Conservation (phyloP, 805 yeast genomes). For the Geotrichum ghanense region DNA sequence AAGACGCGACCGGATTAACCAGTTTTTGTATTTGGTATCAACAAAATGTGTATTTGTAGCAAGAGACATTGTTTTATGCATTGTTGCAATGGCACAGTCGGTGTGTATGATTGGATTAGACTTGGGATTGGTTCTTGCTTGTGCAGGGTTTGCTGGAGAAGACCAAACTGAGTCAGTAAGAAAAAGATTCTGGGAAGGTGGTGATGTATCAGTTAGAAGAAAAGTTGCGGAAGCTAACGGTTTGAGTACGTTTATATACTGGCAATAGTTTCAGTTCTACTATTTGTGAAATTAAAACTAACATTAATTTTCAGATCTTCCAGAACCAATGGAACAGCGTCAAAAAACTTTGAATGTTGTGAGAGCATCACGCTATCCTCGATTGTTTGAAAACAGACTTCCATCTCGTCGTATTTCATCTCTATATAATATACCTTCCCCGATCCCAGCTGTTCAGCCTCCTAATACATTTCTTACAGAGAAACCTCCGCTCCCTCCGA, state of each 20-base stretch:
- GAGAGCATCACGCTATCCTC: neutral
- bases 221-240: conserved; percentile 1
- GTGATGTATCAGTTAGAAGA: neutral
- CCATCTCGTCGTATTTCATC: neutral
- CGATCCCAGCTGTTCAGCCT: neutral
- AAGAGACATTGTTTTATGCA: neutral
- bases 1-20: neutral
- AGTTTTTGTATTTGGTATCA: neutral
- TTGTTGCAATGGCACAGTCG: neutral
- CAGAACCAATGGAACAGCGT: no score
- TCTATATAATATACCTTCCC: neutral
- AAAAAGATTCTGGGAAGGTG: neutral
- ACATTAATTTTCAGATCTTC: no score
- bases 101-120: neutral
- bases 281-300: no score
- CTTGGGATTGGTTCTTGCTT: neutral
- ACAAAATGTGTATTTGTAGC: neutral
- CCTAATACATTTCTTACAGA: neutral
- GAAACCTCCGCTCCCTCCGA: neutral
- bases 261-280: no score
- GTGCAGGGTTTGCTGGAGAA: conserved; percentile 1
- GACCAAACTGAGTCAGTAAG: neutral
- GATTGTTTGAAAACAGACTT: neutral
- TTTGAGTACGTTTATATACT: neutral
- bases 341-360: no score